Evolutionary conservation across 1,284 basidiomycete species (phyloP), one percentile per base, ranked within the genome.

Genomic region (Phylloboletellus chloephorus): DNA sequence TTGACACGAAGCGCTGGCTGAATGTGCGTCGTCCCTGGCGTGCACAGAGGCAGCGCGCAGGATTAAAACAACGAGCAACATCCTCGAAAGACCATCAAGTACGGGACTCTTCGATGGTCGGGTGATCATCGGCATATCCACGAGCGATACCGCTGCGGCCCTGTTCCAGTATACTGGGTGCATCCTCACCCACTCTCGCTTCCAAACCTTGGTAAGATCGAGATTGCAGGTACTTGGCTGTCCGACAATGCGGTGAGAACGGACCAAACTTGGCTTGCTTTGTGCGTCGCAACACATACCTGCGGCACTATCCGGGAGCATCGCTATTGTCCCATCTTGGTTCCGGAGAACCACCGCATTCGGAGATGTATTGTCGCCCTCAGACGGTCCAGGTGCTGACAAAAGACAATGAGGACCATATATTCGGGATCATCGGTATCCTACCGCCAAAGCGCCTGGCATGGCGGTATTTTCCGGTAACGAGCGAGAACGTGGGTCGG

Each of bases 121-220:
- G 30, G 15, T 44, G 68, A 46, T 76, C 76, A 43, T 81, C 77
- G 20, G 73, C 67, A 61, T 98, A 98, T 4, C 87, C 89, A 49
- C 84, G 76, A 22, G 95, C 93, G 37, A 96, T 88, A 4, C 95
- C 95, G 50, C 76, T 88, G 43, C 90, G 69, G 1, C 91, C 95
- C 63, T 95, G 83, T 65, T 97, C 90, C 40, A 98, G 66, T 33
- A 81, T 57, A 46, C 86, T 79, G 0, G 94, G 92, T 7, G 73
- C 76, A 55, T 95, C 89, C 60, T 87, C 67, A 0, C 91, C 93
- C 11, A 86, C 56, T 8, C 88, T 73, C 20, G 78, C 69, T 50
- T 98, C 94, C 9, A 98, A 68, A 0, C 95, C 96, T 41, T 76
- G 78, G 67, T 88, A 98, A 0, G 77, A 78, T 20, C 93, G 72